Conservation (phyloP, 2,329 filamentous ascomycete genomes). For the Amphichorda felina region DNA sequence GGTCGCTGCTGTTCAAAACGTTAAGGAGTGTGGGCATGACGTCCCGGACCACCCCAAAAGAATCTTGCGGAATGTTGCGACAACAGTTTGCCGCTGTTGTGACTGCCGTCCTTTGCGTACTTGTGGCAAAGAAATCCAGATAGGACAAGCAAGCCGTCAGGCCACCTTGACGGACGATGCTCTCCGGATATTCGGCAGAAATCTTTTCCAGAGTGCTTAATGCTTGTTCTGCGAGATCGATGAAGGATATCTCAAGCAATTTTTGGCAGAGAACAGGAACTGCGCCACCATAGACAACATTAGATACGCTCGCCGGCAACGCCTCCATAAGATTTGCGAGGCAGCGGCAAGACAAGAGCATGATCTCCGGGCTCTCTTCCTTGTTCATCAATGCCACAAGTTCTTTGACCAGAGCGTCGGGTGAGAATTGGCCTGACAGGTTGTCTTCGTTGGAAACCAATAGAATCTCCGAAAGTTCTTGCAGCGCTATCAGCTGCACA, state of each 20-base stretch:
- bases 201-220: constrained; percentile 96
- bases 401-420: constrained; percentile 92
- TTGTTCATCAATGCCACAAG: constrained; percentile 86
- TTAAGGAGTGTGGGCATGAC: constrained; percentile 94
- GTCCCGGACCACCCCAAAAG: constrained; percentile 80
- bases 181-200: constrained; percentile 86
- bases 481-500: constrained; percentile 79
- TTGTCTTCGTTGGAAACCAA: constrained; percentile 96
- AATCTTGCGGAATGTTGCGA: constrained; percentile 89
- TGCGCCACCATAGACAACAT: constrained; percentile 94
- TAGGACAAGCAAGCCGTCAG: constrained; percentile 92
- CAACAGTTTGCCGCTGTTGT: constrained; percentile 98
- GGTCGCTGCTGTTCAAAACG: constrained; percentile 84
- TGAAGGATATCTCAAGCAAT: constrained; percentile 89
- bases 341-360: constrained; percentile 91
- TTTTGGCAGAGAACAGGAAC: constrained; percentile 93
- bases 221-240: constrained; percentile 93
- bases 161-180: constrained; percentile 91
- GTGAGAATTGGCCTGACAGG: constrained; percentile 85
- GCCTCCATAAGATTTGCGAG: constrained; percentile 98
- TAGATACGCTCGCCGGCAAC: constrained; percentile 80
- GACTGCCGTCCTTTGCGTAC: constrained; percentile 90
- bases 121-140: constrained; percentile 94
- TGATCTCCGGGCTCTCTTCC: constrained; percentile 91
- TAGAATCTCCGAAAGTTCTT: constrained; percentile 86